Evolutionary conservation across 192 early-diverging fungal species (phyloP).

Genomic region (Pecoramyces ruminantium): DNA sequence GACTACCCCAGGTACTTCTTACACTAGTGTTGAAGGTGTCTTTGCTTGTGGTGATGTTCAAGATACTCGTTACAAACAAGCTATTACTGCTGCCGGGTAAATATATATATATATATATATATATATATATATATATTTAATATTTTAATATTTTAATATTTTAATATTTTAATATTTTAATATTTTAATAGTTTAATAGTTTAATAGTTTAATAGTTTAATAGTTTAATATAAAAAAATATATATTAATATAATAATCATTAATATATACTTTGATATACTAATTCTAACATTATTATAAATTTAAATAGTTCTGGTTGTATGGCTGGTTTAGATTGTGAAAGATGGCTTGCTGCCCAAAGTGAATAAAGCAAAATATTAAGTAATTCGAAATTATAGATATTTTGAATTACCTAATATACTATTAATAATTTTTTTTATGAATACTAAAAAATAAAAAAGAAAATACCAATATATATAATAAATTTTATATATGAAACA

Average conservation of each 20-base stretch:
- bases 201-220: too few species aligned
- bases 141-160: background rate
- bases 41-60: slow-evolving; percentile 98
- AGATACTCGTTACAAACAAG: slow-evolving; percentile 91
- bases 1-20: slow-evolving; percentile 50
- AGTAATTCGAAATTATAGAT: background rate
- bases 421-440: too few species aligned
- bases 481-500: too few species aligned
- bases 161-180: background rate
- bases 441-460: too few species aligned
- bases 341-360: slow-evolving; percentile 73
- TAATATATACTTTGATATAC: too few species aligned
- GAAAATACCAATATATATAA: too few species aligned
- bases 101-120: too few species aligned
- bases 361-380: background rate
- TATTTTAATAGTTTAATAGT: background rate
- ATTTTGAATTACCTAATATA: too few species aligned
- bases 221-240: too few species aligned
- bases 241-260: too few species aligned
- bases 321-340: slow-evolving; percentile 96
- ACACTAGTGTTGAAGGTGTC: slow-evolving; percentile 78
- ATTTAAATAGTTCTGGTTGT: slow-evolving; percentile 64
- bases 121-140: too few species aligned
- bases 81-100: slow-evolving; percentile 71
- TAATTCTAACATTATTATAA: background rate